Conservation (phyloP, 768 basidiomycete genomes). For the Boletus rex-veris region DNA sequence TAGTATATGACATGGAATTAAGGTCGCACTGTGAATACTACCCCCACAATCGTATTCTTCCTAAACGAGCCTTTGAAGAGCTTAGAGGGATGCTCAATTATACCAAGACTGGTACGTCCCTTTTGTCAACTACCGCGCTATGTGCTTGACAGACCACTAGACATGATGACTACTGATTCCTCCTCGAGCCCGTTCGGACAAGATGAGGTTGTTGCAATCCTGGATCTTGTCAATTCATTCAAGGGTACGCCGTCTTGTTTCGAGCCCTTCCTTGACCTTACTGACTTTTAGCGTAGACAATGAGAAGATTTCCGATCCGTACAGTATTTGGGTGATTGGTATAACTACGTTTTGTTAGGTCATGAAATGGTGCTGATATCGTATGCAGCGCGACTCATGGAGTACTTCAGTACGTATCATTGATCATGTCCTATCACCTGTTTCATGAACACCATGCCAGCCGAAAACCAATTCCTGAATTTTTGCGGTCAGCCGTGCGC, state of each 20-base stretch:
- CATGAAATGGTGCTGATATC: not conserved
- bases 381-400: constrained; percentile 11
- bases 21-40: constrained; percentile 21
- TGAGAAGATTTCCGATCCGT: not conserved
- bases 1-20: not conserved
- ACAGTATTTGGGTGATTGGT: constrained; percentile 15
- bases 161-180: constrained; percentile 17
- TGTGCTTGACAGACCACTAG: not conserved
- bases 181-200: constrained; percentile 15
- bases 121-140: not conserved
- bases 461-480: too few species aligned
- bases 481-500: too few species aligned
- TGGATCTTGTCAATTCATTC: constrained; percentile 15
- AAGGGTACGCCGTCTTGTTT: not conserved
- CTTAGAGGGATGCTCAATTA: constrained; percentile 18
- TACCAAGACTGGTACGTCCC: constrained; percentile 7
- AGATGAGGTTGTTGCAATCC: constrained; percentile 9
- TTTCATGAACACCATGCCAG: too few species aligned
- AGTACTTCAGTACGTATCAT: constrained; percentile 7
- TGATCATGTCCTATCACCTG: not conserved
- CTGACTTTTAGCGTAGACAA: constrained; percentile 3
- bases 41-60: constrained; percentile 2
- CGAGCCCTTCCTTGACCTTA: not conserved
- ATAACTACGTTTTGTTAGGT: not conserved
- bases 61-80: constrained; percentile 1